Base-by-base conservation (phyloP, 2,329 filamentous ascomycete species). In the Graphiopsis chlorocephala region DNA sequence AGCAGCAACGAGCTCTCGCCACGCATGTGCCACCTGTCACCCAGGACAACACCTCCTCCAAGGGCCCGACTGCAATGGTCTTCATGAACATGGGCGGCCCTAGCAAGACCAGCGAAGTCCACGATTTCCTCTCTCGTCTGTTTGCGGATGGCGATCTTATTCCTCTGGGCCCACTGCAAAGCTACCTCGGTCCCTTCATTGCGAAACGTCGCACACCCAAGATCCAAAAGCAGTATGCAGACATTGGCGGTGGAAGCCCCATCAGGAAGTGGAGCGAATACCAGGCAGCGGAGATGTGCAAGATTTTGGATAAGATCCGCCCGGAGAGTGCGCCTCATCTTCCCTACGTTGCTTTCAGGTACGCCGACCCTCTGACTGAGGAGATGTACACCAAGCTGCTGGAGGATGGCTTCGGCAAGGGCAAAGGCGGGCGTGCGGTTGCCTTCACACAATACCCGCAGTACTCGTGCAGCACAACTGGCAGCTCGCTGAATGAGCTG, bases 41-140 rank as follows among this genome's bases (percentile, higher is more conserved):
- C 0, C 92, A 96, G 77, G 85, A 92, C 84, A 83, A 85, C 7
- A 86, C 86, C 0, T 86, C 84, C 57, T 83, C 85, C 2, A 85
- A 91, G 74, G 94, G 94, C 0, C 93, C 93, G 8, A 99, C 95
- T 4, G 95, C 95, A 50, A 98, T 99, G 88, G 95, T 99, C 15
- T 97, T 99, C 75, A 87, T 99, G 81, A 99, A 99, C 80, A 99
- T 99, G 95, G 95, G 95, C 66, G 95, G 95, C 0, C 95, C 95
- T 3, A 91, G 92, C 1, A 97, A 91, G 4, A 90, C 90, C 4
- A 86, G 89, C 70, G 93, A 99, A 81, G 95, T 99, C 38, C 89
- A 90, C 72, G 88, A 90, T 78, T 99, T 98, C 75, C 81, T 99
- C 56, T 95, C 90, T 77, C 88, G 93, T 71, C 83, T 99, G 70